A percentile compares a stretch with the other conserved stretches of the same genome.
These are phyloP conservation scores for Paspalum vaginatum DNA, from an alignment of 176 grass and related monocot genomes.

Conservation along the genomic window DNA sequence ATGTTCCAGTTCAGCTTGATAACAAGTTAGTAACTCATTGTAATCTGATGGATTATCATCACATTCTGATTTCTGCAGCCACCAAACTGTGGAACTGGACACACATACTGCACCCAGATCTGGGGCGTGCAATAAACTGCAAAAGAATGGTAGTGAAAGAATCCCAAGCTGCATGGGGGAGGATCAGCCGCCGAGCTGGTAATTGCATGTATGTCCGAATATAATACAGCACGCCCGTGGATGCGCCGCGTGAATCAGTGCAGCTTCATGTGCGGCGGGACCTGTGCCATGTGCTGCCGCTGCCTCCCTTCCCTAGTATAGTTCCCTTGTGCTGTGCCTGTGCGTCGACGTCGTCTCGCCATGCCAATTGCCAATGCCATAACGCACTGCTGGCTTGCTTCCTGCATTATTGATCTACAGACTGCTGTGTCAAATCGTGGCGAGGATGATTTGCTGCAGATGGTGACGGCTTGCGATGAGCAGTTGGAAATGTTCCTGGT, in stretches of 20 bases:
- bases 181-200: neutral
- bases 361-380: neutral
- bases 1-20: neutral
- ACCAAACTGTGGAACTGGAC: neutral
- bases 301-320: neutral
- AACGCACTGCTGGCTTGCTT: neutral
- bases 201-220: neutral
- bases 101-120: slow-evolving; percentile 7
- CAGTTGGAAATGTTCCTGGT: neutral
- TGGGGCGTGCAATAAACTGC: neutral
- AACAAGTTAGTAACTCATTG: neutral
- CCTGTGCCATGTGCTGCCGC: neutral
- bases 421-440: neutral
- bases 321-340: neutral
- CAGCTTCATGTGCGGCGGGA: neutral
- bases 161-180: neutral
- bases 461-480: neutral
- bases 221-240: neutral
- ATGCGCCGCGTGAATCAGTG: slow-evolving; percentile 1
- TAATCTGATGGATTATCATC: neutral
- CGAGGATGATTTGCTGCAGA: neutral
- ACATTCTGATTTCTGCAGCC: neutral
- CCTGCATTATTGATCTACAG: neutral
- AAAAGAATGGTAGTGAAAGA: neutral
- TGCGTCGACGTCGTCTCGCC: neutral